Percentiles rank a stretch among this genome's conserved stretches.
Conservation (phyloP, 805 yeast species). For the Candida parachauliodes region DNA sequence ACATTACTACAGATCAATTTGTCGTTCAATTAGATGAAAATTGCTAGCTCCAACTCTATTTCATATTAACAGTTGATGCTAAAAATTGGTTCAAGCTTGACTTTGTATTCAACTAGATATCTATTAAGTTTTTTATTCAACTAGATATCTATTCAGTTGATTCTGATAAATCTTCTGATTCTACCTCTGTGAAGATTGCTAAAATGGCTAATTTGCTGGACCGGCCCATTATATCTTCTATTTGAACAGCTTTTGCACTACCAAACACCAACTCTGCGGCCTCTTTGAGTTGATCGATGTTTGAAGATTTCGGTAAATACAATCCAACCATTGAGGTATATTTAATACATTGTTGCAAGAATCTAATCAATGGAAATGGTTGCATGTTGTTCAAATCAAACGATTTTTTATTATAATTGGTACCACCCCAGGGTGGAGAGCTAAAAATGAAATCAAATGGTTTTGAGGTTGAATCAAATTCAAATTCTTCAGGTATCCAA, state of each 20-base stretch:
- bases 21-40: no score
- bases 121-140: no score
- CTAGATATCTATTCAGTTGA: no score
- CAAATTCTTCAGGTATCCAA: conserved; percentile 33
- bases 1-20: no score
- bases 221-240: background rate
- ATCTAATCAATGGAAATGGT: conserved; percentile 47
- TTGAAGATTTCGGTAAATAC: conserved; percentile 61
- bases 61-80: no score
- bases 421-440: conserved; percentile 94
- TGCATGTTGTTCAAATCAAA: conserved; percentile 45
- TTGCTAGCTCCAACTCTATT: no score
- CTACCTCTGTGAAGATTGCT: no score
- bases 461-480: conserved; percentile 7
- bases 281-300: conserved; percentile 47
- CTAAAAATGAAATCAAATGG: conserved; percentile 56
- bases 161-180: no score
- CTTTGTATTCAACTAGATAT: no score
- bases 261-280: conserved; percentile 49
- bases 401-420: conserved; percentile 41
- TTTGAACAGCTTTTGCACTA: background rate
- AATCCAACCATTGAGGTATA: conserved; percentile 50
- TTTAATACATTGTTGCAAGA: conserved; percentile 41
- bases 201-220: background rate
- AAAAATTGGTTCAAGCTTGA: no score